Percentiles rank a stretch among this genome's conserved stretches.
Conservation (phyloP, 768 basidiomycete species). For the Panellus pusillus region DNA sequence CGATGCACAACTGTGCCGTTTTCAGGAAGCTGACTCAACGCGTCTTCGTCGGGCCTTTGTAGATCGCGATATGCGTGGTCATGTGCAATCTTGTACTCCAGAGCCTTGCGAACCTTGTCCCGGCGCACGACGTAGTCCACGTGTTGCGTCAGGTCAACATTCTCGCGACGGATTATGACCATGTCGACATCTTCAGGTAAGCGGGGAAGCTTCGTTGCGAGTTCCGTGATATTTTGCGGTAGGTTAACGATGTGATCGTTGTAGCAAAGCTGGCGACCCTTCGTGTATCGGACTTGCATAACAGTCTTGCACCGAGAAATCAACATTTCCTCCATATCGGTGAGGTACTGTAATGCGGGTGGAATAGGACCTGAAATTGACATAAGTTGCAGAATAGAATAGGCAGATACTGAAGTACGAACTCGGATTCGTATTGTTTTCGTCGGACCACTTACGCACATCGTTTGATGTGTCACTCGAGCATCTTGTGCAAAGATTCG, state of each 20-base stretch:
- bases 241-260: conserved; percentile 16
- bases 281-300: conserved; percentile 18
- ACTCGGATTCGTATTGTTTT: conserved; percentile 8
- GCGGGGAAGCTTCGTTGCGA: conserved; percentile 9
- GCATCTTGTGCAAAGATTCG: background rate
- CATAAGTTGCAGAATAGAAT: background rate
- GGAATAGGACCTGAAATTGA: background rate
- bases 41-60: background rate
- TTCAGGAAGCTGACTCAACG: conserved; percentile 9
- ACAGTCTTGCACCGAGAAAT: conserved; percentile 14
- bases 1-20: conserved; percentile 9
- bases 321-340: conserved; percentile 13
- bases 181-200: conserved; percentile 14
- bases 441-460: background rate
- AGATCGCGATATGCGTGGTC: background rate
- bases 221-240: conserved; percentile 5
- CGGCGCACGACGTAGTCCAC: background rate
- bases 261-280: conserved; percentile 15
- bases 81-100: conserved; percentile 4
- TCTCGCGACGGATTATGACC: conserved; percentile 11
- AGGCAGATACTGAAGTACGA: background rate
- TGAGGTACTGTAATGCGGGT: conserved; percentile 3
- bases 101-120: background rate
- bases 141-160: background rate
- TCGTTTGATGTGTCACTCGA: background rate